Evolutionary conservation across 1,284 basidiomycete species (phyloP).

Genomic region (Naganishia liquefaciens): DNA sequence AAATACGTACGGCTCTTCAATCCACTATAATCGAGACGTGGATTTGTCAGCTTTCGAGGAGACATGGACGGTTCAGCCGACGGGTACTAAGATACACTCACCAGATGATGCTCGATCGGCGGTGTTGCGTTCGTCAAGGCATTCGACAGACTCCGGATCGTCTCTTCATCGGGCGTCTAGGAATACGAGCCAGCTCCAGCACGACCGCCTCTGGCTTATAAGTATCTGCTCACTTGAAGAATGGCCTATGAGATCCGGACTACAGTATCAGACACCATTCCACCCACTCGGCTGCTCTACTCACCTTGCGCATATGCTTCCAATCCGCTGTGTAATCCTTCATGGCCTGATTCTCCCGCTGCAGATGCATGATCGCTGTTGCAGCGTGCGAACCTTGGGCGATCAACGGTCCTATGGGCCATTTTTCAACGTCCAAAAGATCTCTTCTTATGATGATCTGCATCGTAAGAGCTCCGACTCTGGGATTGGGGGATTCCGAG

Average conservation of each 20-base stretch:
- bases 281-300: conserved; percentile 3
- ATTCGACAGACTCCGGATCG: conserved; percentile 42
- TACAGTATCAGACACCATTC: background rate
- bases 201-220: no score
- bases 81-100: background rate
- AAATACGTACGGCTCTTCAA: conserved; percentile 56
- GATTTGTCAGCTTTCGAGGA: background rate
- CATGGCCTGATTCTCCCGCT: conserved; percentile 44
- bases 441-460: conserved; percentile 53
- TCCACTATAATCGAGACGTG: conserved; percentile 44
- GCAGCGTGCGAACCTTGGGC: conserved; percentile 58
- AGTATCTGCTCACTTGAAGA: conserved; percentile 16
- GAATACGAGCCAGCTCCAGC: conserved; percentile 27
- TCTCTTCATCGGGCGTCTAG: conserved; percentile 46
- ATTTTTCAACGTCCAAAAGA: conserved; percentile 49
- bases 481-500: conserved; percentile 24
- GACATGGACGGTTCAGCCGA: no score
- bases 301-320: conserved; percentile 51
- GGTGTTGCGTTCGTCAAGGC: conserved; percentile 43
- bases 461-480: conserved; percentile 49
- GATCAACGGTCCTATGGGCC: conserved; percentile 57
- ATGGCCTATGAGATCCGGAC: conserved; percentile 6
- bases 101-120: conserved; percentile 50
- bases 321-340: conserved; percentile 46
- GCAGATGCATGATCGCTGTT: conserved; percentile 51